These are phyloP conservation scores for Anisodus acutangulus DNA, from an alignment of 257 asterid genomes.

Conservation along the genomic window DNA sequence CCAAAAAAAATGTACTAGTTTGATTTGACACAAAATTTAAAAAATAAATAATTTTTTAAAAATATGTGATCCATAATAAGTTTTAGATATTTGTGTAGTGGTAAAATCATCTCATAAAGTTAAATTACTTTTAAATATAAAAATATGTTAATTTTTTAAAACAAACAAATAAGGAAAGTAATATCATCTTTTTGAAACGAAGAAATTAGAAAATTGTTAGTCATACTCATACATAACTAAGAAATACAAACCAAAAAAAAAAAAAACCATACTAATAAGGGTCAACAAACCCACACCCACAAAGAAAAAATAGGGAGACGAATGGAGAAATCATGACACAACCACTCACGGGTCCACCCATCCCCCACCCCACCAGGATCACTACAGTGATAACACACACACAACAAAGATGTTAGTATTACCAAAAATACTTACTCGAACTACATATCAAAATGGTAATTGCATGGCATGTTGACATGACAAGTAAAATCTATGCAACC, in stretches of 20 bases:
- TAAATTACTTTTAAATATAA: too few species aligned
- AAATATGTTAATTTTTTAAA: too few species aligned
- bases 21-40: too few species aligned
- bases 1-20: too few species aligned
- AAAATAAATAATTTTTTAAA: too few species aligned
- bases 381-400: not conserved
- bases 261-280: slow-evolving; percentile 11
- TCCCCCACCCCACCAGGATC: not conserved
- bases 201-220: not conserved
- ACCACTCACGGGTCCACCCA: slow-evolving; percentile 53
- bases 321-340: slow-evolving; percentile 46
- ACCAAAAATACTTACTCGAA: not conserved
- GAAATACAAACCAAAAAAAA: too few species aligned
- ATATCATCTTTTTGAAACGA: too few species aligned
- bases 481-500: not conserved
- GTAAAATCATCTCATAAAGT: too few species aligned
- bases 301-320: not conserved
- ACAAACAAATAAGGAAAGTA: too few species aligned
- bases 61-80: too few species aligned
- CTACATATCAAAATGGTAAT: not conserved
- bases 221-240: not conserved
- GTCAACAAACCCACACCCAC: slow-evolving; percentile 34
- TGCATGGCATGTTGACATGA: not conserved
- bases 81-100: too few species aligned
- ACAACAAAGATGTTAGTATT: not conserved